Base-by-base conservation (phyloP, 768 basidiomycete species). In the Lyophyllum atratum region DNA sequence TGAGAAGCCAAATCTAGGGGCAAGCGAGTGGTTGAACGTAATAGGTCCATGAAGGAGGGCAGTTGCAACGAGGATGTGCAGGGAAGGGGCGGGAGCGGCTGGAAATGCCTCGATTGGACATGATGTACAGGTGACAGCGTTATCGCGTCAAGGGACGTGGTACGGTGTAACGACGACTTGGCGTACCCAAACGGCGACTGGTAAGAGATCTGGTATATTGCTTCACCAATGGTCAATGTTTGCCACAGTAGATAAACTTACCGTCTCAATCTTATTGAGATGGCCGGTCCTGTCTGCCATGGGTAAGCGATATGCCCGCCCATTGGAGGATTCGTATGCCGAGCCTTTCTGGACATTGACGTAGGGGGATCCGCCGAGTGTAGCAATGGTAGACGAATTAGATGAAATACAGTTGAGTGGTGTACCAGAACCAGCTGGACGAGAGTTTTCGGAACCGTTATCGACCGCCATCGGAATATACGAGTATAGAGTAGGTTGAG, bases 31-130 rank as follows among this genome's bases (percentile, higher is more conserved):
- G 61, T 45, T 57, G 40, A 48, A 67, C 70, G 17, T 56, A 64
- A 40, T 48, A 69, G 47, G 53, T 74, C 63, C 15, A 74, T 66
- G 50, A 78, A 75, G 54, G 74, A 72, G 29, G 76, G 70, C 19
- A 79, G 59, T 45, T 74, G 69, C 58, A 80, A 61, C 43, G 74
- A 66, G 49, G 77, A 78, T 47, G 74, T 59, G 31, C 70, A 67
- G 9, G 73, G 71, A 22, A 76, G 63, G 12, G 68, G 74, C 37
- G 70, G 75, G 46, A 73, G 45, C 11, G 37, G 55, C 33, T 55
- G 56, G 55, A 60, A 56, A 24, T 55, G 31, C 12, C 11, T 42
- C 24, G 54, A 43, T 31, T 24, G 24, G 15, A 42, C 8, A 29
- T 24, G 29, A 9, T 57, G 43, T 19, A 22, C 49, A 12, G 25